Evolutionary conservation across 495 filamentous ascomycete genomes (phyloP).

Genomic region (Penicillium silybi): DNA sequence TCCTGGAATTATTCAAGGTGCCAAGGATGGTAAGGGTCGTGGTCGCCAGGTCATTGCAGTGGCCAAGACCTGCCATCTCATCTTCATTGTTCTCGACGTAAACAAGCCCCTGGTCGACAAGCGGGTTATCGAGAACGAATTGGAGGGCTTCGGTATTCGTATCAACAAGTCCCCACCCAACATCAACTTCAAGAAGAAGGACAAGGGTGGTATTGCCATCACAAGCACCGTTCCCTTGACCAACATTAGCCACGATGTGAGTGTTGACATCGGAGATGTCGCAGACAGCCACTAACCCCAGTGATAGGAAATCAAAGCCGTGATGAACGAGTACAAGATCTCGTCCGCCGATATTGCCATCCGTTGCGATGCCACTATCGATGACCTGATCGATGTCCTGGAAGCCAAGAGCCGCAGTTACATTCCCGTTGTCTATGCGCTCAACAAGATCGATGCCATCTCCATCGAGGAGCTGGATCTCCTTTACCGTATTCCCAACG

Average conservation of each 20-base stretch:
- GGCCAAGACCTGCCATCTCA: slow-evolving; percentile 96
- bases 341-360: slow-evolving; percentile 97
- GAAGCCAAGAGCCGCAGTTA: slow-evolving; percentile 95
- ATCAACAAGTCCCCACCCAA: slow-evolving; percentile 98
- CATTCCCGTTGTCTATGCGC: slow-evolving; percentile 95
- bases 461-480: slow-evolving; percentile 96
- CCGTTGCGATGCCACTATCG: slow-evolving; percentile 87
- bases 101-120: slow-evolving; percentile 98
- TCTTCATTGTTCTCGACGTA: slow-evolving; percentile 97
- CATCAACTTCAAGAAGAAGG: slow-evolving; percentile 98
- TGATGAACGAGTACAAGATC: slow-evolving; percentile 96
- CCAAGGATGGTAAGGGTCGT: slow-evolving; percentile 97
- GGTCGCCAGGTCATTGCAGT: slow-evolving; percentile 98
- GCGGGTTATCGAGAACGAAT: slow-evolving; percentile 90
- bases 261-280: slow-evolving; percentile 11
- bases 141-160: slow-evolving; percentile 96
- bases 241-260: slow-evolving; percentile 82
- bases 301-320: slow-evolving; percentile 83
- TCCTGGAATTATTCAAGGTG: slow-evolving; percentile 97
- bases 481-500: slow-evolving; percentile 93
- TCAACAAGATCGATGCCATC: slow-evolving; percentile 99
- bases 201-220: slow-evolving; percentile 94
- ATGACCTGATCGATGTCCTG: slow-evolving; percentile 92
- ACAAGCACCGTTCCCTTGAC: slow-evolving; percentile 88
- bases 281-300: background rate